A percentile compares a stretch with the other conserved stretches of the same genome.
These are phyloP conservation scores for Zopfia rhizophila DNA, from an alignment of 2,329 filamentous ascomycete genomes.

Conservation along the genomic window DNA sequence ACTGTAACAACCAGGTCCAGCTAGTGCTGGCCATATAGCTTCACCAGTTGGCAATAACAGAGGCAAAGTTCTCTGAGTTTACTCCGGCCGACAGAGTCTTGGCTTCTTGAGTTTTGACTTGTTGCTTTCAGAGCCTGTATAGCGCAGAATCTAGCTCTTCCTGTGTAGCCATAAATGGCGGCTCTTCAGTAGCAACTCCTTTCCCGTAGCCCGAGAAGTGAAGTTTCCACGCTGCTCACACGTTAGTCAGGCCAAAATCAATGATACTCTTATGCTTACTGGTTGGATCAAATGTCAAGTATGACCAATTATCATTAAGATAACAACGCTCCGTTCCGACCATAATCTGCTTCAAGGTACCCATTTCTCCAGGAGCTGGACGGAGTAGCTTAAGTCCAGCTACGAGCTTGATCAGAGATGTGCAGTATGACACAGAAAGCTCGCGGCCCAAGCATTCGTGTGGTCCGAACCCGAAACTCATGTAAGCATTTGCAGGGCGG, in stretches of 20 bases:
- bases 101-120: too few species aligned
- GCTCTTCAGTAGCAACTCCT: constrained; percentile 4
- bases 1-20: too few species aligned
- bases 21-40: too few species aligned
- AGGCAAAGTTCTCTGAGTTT: too few species aligned
- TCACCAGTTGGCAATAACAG: too few species aligned
- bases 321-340: constrained; percentile 52
- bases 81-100: too few species aligned
- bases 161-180: too few species aligned
- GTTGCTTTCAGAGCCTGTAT: too few species aligned
- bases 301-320: constrained; percentile 62
- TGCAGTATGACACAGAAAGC: constrained; percentile 54
- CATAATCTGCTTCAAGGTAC: constrained; percentile 57
- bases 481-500: constrained; percentile 54
- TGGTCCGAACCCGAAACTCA: constrained; percentile 59
- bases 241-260: neutral
- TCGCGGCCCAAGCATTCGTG: constrained; percentile 60
- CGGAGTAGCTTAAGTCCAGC: constrained; percentile 59
- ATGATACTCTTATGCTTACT: too few species aligned
- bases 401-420: constrained; percentile 54
- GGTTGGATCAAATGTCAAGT: constrained; percentile 57
- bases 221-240: constrained; percentile 19
- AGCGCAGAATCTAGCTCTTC: too few species aligned
- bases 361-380: constrained; percentile 59
- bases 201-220: constrained; percentile 14